These are phyloP conservation scores for Puccinellia tenuiflora DNA, from an alignment of 176 grass and related monocot species.

Conservation along the genomic window DNA sequence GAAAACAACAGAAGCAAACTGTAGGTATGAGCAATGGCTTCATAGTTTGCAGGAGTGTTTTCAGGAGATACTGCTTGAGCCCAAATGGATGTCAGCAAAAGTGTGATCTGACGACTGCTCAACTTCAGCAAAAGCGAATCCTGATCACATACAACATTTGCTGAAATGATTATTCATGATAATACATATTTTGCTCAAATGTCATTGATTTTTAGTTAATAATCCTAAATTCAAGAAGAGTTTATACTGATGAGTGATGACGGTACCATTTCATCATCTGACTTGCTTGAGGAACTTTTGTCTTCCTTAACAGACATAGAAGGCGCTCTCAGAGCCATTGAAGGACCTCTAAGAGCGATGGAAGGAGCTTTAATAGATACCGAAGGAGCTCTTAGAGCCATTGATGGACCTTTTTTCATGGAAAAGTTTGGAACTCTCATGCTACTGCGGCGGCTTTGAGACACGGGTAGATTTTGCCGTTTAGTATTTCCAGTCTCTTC, in stretches of 20 bases:
- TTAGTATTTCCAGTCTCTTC: conserved; percentile 48
- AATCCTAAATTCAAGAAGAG: conserved; percentile 8
- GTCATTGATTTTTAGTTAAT: conserved; percentile 17
- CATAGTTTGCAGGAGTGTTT: conserved; percentile 88
- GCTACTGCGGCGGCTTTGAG: conserved; percentile 55
- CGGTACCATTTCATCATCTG: conserved; percentile 58
- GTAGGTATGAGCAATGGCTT: conserved; percentile 98
- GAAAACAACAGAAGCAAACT: conserved; percentile 84
- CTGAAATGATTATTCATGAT: conserved; percentile 21
- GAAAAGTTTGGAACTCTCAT: conserved; percentile 67
- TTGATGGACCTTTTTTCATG: conserved; percentile 52
- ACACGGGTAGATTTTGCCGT: conserved; percentile 44
- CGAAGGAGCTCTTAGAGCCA: conserved; percentile 50
- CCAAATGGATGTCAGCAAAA: conserved; percentile 94
- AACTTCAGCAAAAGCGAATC: conserved; percentile 69
- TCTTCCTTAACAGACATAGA: conserved; percentile 57
- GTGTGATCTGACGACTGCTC: conserved; percentile 82
- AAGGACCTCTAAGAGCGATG: conserved; percentile 37
- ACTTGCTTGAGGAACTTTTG: conserved; percentile 37
- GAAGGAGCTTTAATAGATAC: conserved; percentile 44
- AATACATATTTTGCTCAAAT: conserved; percentile 29
- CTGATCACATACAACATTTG: conserved; percentile 52
- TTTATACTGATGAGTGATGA: conserved; percentile 21
- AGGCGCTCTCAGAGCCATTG: conserved; percentile 32
- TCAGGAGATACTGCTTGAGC: conserved; percentile 72